phyloP scores from a whole-genome alignment of 306 rosid genomes.

The Spatholobus suberectus region DNA sequence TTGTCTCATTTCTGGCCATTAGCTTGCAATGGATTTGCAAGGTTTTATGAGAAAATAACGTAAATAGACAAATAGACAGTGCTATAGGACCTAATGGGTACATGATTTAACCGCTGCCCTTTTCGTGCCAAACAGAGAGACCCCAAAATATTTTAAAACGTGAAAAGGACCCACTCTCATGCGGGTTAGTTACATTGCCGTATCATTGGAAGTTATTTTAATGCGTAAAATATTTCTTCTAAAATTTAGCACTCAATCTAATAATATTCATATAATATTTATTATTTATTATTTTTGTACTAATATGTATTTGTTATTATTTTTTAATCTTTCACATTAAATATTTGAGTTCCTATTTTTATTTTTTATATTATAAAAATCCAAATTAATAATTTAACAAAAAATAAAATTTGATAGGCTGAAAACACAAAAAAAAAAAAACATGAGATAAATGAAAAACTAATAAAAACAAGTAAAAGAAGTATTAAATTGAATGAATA shows the following conservation, averaged over 20 bases:
- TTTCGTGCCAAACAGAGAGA: neutral
- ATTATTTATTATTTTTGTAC: no score
- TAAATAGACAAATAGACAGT: constrained; percentile 1
- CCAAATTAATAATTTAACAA: no score
- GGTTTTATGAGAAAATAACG: neutral
- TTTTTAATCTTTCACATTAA: no score
- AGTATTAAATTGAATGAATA: no score
- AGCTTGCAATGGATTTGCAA: neutral
- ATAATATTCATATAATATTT: no score
- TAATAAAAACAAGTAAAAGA: no score
- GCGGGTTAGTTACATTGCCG: neutral
- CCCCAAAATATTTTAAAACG: constrained; percentile 9
- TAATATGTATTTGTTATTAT: no score
- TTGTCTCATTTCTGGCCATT: neutral
- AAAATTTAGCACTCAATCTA: neutral
- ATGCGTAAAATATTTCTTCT: neutral
- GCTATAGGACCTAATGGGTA: neutral
- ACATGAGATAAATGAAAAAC: no score
- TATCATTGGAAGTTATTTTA: neutral
- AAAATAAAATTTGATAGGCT: no score
- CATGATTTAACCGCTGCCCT: constrained; percentile 1
- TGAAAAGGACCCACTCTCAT: neutral
- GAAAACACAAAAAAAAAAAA: no score
- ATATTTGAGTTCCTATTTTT: no score
- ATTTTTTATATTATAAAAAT: no score